Conservation (phyloP, 805 yeast genomes). For the Candida taoyuanica region DNA sequence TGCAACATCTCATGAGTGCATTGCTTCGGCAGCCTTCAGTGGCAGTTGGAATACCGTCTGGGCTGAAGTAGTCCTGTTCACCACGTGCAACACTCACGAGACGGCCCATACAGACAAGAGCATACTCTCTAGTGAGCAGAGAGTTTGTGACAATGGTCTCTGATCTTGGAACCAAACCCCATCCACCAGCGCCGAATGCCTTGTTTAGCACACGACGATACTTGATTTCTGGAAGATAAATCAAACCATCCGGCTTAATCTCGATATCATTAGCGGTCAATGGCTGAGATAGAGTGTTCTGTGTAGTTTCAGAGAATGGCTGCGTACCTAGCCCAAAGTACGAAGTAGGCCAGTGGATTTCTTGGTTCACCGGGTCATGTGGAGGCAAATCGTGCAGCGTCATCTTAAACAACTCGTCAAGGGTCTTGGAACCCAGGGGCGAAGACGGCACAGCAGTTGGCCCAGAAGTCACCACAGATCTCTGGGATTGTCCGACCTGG, state of each 20-base stretch:
- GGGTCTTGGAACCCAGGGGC: constrained; percentile 15
- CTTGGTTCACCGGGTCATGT: constrained; percentile 11
- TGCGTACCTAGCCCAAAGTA: constrained; percentile 79
- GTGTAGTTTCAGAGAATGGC: constrained; percentile 64
- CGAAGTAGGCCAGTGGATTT: constrained; percentile 76
- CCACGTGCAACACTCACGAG: constrained; percentile 91
- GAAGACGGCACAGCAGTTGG: constrained; percentile 1
- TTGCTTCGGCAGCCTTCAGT: constrained; percentile 96
- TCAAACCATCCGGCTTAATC: constrained; percentile 90
- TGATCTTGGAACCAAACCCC: constrained; percentile 96
- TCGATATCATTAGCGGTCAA: constrained; percentile 76
- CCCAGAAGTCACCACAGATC: no score
- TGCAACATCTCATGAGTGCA: constrained; percentile 96
- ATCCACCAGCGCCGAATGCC: constrained; percentile 98
- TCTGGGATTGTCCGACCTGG: constrained; percentile 22
- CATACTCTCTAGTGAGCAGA: constrained; percentile 85
- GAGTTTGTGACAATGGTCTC: constrained; percentile 73
- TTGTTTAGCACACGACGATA: constrained; percentile 83
- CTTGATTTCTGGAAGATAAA: constrained; percentile 92
- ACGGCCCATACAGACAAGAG: constrained; percentile 79
- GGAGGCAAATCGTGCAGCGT: constrained; percentile 23
- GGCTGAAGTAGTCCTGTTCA: constrained; percentile 87
- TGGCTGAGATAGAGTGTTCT: constrained; percentile 55
- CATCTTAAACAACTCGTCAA: constrained; percentile 18
- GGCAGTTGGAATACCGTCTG: constrained; percentile 87